Evolutionary conservation across 2,329 filamentous ascomycete genomes (phyloP), one percentile per base, ranked within the genome.

Genomic region (Zalaria sp.): DNA sequence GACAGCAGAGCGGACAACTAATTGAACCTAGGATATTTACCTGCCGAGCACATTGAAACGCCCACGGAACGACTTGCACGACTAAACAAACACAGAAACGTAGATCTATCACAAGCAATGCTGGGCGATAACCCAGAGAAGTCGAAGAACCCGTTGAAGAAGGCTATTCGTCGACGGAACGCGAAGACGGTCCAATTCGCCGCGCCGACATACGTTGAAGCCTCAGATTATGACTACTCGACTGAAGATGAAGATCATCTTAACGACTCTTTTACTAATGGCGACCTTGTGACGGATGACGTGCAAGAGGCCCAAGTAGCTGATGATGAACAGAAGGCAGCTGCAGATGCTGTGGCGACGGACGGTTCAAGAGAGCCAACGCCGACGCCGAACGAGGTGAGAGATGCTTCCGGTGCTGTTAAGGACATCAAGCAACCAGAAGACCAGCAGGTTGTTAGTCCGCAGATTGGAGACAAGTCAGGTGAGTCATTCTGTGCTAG

Each of bases 11-110:
- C n/a, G 25, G 32, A 28, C 4, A 34, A 39, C 40, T 38, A 61
- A 56, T 48, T 40, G 25, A 39, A 26, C 18, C 31, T 46, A 94
- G 89, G 89, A 35, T 98, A 98, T 57, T 69, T 98, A 42, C 91
- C 91, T 39, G 91, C 91, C 38, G 91, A 98, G 61, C 91, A 98
- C 59, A 98, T 98, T 50, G 91, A 98, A 61, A 98, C 91, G 5
- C 91, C 91, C 2, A 95, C 89, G 10, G 91, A 98, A 68, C 76
- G 91, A 57, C 65, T 98, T 47, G 91, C 91, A 37, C 79, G 91
- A 49, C 65, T 96, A 49, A 98, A 98, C 63, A 98, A 98, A 64
- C 91, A 98, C 64, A 78, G 91, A 57, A 98, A 98, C 57, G 88
- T 96, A 53, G 91, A 98, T 67, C 87, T 93, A 75, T 80, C 79